A percentile compares a stretch with the other conserved stretches of the same genome.
Evolutionary conservation across 2,329 filamentous ascomycete genomes (phyloP).

Genomic region (Claviceps sp.): DNA sequence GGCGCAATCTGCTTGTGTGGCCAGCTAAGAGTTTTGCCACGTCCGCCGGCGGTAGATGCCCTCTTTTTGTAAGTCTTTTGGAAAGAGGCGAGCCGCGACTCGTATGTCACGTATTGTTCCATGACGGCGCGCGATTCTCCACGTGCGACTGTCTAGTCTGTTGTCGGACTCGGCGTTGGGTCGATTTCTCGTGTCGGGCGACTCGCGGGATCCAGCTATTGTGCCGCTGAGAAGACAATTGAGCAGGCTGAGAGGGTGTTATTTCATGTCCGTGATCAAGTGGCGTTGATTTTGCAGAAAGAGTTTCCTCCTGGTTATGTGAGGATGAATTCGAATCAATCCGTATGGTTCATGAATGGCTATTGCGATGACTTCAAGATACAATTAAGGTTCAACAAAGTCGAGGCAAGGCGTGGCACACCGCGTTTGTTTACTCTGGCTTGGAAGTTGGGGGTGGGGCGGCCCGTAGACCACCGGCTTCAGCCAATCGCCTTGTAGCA

Average conservation of each 20-base stretch:
- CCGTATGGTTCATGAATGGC: not conserved
- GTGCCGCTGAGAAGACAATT: not conserved
- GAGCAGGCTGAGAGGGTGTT: not conserved
- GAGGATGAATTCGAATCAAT: not conserved
- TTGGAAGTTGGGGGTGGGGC: not conserved
- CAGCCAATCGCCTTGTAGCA: too few species aligned
- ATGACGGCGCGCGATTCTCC: constrained; percentile 10
- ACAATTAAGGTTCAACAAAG: too few species aligned
- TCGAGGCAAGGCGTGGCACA: not conserved
- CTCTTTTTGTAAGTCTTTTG: constrained; percentile 54
- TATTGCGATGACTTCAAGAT: not conserved
- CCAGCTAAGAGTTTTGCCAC: constrained; percentile 54
- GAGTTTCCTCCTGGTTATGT: not conserved
- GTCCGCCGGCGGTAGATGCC: constrained; percentile 46
- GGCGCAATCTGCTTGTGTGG: constrained; percentile 44
- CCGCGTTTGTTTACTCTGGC: constrained; percentile 21
- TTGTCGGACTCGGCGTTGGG: not conserved
- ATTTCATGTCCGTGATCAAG: not conserved
- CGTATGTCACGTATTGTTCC: constrained; percentile 44
- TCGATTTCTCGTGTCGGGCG: not conserved
- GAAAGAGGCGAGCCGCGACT: constrained; percentile 73
- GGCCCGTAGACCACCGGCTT: too few species aligned
- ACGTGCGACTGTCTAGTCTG: not conserved
- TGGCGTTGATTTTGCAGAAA: not conserved
- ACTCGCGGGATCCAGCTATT: not conserved